A percentile compares a stretch with the other conserved stretches of the same genome.
These are phyloP conservation scores for Gossypium longicalyx DNA, from an alignment of 345 rosid species.

Conservation along the genomic window DNA sequence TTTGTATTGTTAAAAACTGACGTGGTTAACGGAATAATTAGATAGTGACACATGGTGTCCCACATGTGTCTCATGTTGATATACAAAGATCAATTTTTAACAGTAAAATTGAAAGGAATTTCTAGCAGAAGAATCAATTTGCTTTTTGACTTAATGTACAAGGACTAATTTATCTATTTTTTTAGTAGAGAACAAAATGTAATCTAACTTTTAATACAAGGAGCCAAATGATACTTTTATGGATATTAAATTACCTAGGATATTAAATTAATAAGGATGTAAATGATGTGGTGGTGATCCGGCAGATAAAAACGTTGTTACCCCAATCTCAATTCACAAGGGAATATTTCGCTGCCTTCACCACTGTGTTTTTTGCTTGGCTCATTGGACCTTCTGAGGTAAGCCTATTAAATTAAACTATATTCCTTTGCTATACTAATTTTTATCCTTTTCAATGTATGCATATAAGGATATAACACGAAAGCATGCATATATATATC, in stretches of 20 bases:
- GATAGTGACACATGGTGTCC: rapidly evolving
- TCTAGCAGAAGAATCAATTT: rapidly evolving
- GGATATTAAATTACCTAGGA: neutral
- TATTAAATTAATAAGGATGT: neutral
- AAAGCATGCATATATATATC: neutral
- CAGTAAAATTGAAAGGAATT: too few species aligned
- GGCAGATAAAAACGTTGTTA: slow-evolving; percentile 54
- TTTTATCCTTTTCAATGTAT: too few species aligned
- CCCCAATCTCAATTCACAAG: slow-evolving; percentile 63
- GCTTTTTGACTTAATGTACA: too few species aligned
- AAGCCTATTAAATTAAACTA: neutral
- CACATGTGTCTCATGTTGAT: too few species aligned
- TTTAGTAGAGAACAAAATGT: too few species aligned
- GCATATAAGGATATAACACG: too few species aligned
- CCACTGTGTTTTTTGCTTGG: slow-evolving; percentile 81
- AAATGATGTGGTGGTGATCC: neutral
- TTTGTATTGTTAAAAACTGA: too few species aligned
- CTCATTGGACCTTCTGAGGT: slow-evolving; percentile 86
- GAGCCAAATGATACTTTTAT: too few species aligned
- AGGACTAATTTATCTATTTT: too few species aligned
- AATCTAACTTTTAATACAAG: neutral
- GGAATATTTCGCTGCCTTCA: slow-evolving; percentile 76
- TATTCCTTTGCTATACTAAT: too few species aligned
- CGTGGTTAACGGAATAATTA: too few species aligned
- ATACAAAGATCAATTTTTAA: too few species aligned